Conservation (phyloP, 179 eudicot genomes). For the Spergularia azorica region DNA sequence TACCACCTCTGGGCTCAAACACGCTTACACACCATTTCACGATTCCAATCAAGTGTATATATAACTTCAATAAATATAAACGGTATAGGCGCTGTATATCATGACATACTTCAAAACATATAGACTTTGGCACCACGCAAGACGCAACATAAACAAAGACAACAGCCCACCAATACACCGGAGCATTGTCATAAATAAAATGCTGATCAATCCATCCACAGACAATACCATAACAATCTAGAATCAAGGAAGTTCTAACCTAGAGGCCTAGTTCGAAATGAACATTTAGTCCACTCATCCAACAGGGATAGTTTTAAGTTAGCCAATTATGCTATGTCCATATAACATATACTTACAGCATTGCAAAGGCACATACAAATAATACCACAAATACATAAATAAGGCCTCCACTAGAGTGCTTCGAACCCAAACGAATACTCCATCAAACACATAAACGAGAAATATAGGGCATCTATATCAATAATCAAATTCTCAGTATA, state of each 20-base stretch:
- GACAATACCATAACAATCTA: neutral
- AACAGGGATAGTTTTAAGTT: neutral
- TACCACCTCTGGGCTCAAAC: neutral
- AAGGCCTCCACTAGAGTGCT: neutral
- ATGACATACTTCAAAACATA: neutral
- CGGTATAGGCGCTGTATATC: neutral
- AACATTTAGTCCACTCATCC: neutral
- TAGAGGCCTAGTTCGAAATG: neutral
- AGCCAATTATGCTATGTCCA: neutral
- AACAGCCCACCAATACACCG: neutral
- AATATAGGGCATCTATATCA: neutral
- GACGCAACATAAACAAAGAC: neutral
- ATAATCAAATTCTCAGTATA: neutral
- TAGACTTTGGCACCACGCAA: neutral
- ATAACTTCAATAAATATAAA: neutral
- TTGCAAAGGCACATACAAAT: neutral
- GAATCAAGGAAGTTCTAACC: neutral
- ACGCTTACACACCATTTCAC: neutral
- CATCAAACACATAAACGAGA: neutral
- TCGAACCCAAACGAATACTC: neutral
- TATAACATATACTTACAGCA: neutral
- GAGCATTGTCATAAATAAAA: neutral
- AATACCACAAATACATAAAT: neutral
- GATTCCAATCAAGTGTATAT: neutral
- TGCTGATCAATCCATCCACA: too few relatives aligned